A percentile compares a stretch with the other conserved stretches of the same genome.
phyloP scores from a whole-genome alignment of 1,284 basidiomycete species.

The Ceratobasidium sp. region DNA sequence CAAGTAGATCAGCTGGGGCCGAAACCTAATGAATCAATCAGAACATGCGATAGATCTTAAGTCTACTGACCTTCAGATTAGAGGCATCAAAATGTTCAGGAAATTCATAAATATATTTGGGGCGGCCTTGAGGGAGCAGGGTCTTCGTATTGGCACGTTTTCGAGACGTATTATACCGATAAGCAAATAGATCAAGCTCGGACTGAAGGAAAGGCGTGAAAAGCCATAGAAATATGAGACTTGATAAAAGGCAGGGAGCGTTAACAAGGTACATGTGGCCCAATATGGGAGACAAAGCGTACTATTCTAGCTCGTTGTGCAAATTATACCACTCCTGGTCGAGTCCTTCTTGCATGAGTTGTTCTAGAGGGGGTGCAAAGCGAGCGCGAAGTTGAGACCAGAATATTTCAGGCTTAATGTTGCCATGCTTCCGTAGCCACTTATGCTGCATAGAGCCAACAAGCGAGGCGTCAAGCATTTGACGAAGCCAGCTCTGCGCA shows the following conservation, averaged over 20 bases:
- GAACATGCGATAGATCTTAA: no score
- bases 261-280: no score
- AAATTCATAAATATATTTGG: neutral
- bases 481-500: conserved; percentile 57
- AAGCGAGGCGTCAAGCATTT: conserved; percentile 57
- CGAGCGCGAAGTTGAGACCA: conserved; percentile 56
- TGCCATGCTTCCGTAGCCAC: conserved; percentile 55
- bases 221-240: neutral
- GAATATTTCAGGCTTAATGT: conserved; percentile 58
- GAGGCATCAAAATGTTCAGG: neutral
- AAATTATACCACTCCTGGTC: conserved; percentile 56
- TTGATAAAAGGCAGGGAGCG: neutral
- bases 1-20: no score
- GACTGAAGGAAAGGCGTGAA: neutral
- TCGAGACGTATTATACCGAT: neutral
- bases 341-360: conserved; percentile 53
- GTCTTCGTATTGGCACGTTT: neutral
- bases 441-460: conserved; percentile 58
- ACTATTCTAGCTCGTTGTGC: conserved; percentile 55
- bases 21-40: no score
- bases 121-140: neutral
- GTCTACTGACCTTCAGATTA: no score
- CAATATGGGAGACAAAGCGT: conserved; percentile 32
- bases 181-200: neutral
- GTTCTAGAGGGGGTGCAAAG: conserved; percentile 57